Evolutionary conservation across 208 protist species (phyloP), one percentile per base, ranked within the genome.

Genomic region (Crithidia acanthocephali): DNA sequence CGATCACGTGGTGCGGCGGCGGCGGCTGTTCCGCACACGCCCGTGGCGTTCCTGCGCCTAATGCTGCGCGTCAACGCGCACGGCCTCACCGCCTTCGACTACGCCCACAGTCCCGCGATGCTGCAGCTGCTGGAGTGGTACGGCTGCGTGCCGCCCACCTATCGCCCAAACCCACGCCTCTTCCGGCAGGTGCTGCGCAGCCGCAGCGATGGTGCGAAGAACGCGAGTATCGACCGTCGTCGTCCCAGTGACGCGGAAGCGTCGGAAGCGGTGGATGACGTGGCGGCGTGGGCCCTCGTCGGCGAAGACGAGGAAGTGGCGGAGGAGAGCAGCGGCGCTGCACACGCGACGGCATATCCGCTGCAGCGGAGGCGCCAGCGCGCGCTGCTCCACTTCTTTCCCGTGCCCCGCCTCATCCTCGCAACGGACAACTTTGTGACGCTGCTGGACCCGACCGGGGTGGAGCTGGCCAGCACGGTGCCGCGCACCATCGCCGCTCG

Each of bases 11-110:
- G 9, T 48, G 9, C 44, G 2, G 44, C 35, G 18, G 18, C 15
- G 2, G 18, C 45, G 3, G 44, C 25, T 20, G 28, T 68, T 6
- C 50, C 47, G 1, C 13, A 33, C 33, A 68, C 33, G 35, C 82
- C 86, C 2, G 71, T 80, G 11, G 37, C 48, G 28, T 95, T 92
- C 51, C 55, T 95, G 22, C 86, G 85, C 13, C 66, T 80, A 42
- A 89, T 95, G 86, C 71, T 95, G 22, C 77, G 73, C n/a, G 72
- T 74, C 25, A 95, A 95, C 66, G 75, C 80, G 16, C 77, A 91
- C 63, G 90, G 90, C 11, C 79, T 95, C 20, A 87, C 90, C 33
- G 75, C 90, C 1, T 92, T 95, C 68, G 90, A 95, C 81, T 95
- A 95, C 65, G 86, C 90, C 0, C 83, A 79, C 28, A 88, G 85